Percentiles rank a stretch among this genome's conserved stretches.
Evolutionary conservation across 495 filamentous ascomycete species (phyloP).

Genomic region (Hypoxylon fragiforme): DNA sequence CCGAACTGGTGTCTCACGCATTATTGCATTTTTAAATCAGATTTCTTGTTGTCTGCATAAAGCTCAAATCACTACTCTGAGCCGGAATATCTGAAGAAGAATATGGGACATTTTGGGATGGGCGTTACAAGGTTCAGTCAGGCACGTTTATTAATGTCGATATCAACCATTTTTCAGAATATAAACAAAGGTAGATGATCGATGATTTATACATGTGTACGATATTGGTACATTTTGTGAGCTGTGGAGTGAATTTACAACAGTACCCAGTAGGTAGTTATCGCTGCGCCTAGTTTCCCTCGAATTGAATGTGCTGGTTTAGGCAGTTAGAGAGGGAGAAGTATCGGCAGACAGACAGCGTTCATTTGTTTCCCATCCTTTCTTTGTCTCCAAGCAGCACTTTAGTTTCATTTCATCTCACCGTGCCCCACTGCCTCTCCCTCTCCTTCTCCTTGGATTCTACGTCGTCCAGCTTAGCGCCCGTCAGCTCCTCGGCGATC

Average conservation of each 20-base stretch:
- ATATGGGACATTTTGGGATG: conserved; percentile 20
- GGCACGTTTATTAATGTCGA: conserved; percentile 16
- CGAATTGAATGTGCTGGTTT: too few relatives aligned
- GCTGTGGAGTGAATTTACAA: conserved; percentile 1
- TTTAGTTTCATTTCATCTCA: background rate
- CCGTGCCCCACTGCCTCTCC: background rate
- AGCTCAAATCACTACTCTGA: conserved; percentile 17
- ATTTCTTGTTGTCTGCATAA: conserved; percentile 32
- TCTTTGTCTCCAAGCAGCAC: too few relatives aligned
- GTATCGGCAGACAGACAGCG: too few relatives aligned
- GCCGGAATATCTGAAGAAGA: conserved; percentile 19
- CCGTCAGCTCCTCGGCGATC: conserved; percentile 54
- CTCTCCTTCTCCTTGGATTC: background rate
- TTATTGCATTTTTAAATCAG: conserved; percentile 18
- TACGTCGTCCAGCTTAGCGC: conserved; percentile 45
- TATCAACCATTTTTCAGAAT: conserved; percentile 18
- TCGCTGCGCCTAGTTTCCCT: background rate
- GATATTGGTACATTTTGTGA: conserved; percentile 24
- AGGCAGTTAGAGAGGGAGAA: too few relatives aligned
- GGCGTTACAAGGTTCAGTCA: conserved; percentile 26
- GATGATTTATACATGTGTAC: conserved; percentile 34
- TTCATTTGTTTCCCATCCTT: too few relatives aligned
- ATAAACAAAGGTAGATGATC: conserved; percentile 21
- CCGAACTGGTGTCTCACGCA: conserved; percentile 22
- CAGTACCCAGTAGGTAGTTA: background rate